Conservation (phyloP, 768 basidiomycete genomes). For the Russula lepida region DNA sequence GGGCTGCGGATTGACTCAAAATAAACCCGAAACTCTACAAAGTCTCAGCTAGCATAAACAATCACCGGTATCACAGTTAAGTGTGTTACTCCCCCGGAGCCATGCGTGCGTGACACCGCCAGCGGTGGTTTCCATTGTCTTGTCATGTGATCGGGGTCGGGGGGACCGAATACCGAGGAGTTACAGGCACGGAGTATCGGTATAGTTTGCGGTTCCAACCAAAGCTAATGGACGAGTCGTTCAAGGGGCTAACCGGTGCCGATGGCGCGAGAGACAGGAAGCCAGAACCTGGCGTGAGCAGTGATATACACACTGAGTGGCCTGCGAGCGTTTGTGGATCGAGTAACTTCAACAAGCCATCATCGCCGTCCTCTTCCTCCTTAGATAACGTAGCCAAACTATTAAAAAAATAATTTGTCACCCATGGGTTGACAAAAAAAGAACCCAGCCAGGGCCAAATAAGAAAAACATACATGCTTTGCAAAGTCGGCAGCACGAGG, state of each 20-base stretch:
- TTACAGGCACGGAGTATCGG: slow-evolving; percentile 17
- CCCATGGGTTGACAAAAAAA: not conserved
- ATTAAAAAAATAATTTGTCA: slow-evolving; percentile 17
- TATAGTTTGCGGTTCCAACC: slow-evolving; percentile 15
- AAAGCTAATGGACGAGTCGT: slow-evolving; percentile 12
- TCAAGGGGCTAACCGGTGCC: slow-evolving; percentile 20
- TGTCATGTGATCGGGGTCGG: slow-evolving; percentile 16
- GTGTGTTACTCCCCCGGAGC: not conserved
- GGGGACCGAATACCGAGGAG: slow-evolving; percentile 16
- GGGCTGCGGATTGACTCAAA: not conserved
- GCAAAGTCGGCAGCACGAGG: slow-evolving; percentile 29
- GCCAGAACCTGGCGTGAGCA: slow-evolving; percentile 26
- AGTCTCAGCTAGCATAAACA: not conserved
- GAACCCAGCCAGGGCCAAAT: too few relatives aligned
- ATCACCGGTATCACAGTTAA: not conserved
- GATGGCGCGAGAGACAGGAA: slow-evolving; percentile 26
- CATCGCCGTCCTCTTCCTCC: slow-evolving; percentile 29
- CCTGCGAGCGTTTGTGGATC: slow-evolving; percentile 28
- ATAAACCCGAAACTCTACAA: not conserved
- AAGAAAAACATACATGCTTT: slow-evolving; percentile 27
- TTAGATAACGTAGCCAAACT: slow-evolving; percentile 30
- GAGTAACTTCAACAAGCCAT: slow-evolving; percentile 26
- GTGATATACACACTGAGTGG: slow-evolving; percentile 24
- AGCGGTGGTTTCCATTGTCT: not conserved
- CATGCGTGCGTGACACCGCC: not conserved